Percentiles rank a stretch among this genome's conserved stretches.
These are phyloP conservation scores for Ceratobasidium papillatum DNA, from an alignment of 1,284 basidiomycete genomes.

Conservation along the genomic window DNA sequence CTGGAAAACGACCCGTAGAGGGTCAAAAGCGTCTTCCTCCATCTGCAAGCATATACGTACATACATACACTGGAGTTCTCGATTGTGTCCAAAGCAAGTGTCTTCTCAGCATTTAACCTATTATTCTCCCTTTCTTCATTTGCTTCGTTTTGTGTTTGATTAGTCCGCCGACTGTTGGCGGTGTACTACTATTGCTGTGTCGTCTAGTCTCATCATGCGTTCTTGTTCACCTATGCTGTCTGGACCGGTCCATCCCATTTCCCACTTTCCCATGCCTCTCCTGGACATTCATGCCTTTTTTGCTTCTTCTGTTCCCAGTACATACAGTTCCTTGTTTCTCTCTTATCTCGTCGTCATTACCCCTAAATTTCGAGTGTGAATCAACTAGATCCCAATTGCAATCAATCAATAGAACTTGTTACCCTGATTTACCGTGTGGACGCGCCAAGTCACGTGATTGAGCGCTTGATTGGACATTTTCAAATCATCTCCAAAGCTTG, in stretches of 20 bases:
- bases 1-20: conserved; percentile 26
- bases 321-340: conserved; percentile 10
- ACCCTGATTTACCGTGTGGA: not conserved
- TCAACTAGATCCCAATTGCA: conserved; percentile 14
- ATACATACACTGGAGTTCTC: conserved; percentile 26
- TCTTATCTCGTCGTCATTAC: conserved; percentile 4
- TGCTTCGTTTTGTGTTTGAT: conserved; percentile 1
- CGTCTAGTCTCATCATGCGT: conserved; percentile 21
- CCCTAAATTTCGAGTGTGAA: conserved; percentile 15
- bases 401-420: conserved; percentile 9
- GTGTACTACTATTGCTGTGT: conserved; percentile 32
- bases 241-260: conserved; percentile 31
- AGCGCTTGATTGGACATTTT: not conserved
- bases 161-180: conserved; percentile 20
- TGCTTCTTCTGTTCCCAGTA: conserved; percentile 1
- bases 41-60: conserved; percentile 26
- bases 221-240: conserved; percentile 5
- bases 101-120: conserved; percentile 21
- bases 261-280: conserved; percentile 11
- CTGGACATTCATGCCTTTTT: conserved; percentile 28
- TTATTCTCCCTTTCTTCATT: conserved; percentile 12
- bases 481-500: not conserved
- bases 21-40: not conserved
- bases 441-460: conserved; percentile 6
- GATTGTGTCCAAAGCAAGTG: conserved; percentile 17